phyloP scores from a whole-genome alignment of 2,329 filamentous ascomycete species.

The Catunica adiposa region DNA sequence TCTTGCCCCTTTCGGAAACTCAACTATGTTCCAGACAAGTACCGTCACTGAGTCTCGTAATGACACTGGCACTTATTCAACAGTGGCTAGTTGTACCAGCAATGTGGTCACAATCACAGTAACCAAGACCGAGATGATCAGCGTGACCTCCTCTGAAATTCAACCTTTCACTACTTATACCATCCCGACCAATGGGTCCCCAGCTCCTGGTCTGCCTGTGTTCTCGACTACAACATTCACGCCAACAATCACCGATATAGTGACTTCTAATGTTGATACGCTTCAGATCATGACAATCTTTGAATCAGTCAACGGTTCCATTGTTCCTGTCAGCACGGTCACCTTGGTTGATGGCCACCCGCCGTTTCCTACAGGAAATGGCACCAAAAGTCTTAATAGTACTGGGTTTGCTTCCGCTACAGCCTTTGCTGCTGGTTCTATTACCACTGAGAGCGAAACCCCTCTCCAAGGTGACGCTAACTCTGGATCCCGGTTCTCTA shows the following conservation, averaged over 20 bases:
- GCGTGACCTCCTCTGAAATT: neutral
- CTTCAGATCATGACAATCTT: constrained; percentile 9
- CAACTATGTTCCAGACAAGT: neutral
- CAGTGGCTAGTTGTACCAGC: neutral
- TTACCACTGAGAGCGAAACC: neutral
- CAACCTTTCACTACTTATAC: constrained; percentile 8
- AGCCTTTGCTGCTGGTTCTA: neutral
- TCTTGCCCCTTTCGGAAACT: neutral
- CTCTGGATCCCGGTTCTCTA: neutral
- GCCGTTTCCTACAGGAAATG: constrained; percentile 10
- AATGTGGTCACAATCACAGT: constrained; percentile 9
- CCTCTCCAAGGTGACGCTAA: neutral
- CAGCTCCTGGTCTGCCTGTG: constrained; percentile 6
- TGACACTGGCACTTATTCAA: neutral
- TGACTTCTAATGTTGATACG: constrained; percentile 8
- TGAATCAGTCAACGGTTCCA: constrained; percentile 7
- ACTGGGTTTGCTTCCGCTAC: constrained; percentile 1
- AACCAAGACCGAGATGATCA: constrained; percentile 13
- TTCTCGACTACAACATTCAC: constrained; percentile 10
- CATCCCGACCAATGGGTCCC: neutral
- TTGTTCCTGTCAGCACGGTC: constrained; percentile 9
- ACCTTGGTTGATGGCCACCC: constrained; percentile 11
- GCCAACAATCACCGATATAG: constrained; percentile 5
- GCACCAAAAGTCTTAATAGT: constrained; percentile 1
- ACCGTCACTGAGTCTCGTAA: neutral